Conservation (phyloP, 2,329 filamentous ascomycete species). For the Hypoxylon sp. region DNA sequence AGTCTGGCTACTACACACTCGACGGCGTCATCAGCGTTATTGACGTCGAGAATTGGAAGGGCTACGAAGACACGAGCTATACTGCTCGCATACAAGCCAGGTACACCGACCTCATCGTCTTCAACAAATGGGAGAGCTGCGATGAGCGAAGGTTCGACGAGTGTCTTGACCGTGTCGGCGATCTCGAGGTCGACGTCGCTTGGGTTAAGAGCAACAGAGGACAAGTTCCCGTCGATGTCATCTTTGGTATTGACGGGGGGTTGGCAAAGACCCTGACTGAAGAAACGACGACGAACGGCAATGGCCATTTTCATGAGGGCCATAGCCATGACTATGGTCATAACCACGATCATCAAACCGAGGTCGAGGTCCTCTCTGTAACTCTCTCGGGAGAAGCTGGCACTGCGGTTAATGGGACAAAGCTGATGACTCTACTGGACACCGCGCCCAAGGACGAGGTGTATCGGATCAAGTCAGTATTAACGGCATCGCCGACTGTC, state of each 20-base stretch:
- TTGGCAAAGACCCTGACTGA: slow-evolving; percentile 72
- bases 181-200: slow-evolving; percentile 83
- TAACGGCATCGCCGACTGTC: slow-evolving; percentile 64
- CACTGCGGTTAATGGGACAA: slow-evolving; percentile 67
- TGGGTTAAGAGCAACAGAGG: slow-evolving; percentile 90
- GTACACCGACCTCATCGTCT: slow-evolving; percentile 91
- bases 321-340: slow-evolving; percentile 60
- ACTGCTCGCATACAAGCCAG: slow-evolving; percentile 89
- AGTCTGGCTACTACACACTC: slow-evolving; percentile 78
- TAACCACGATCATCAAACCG: slow-evolving; percentile 77
- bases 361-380: slow-evolving; percentile 94
- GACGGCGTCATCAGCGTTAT: slow-evolving; percentile 92
- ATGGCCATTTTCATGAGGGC: slow-evolving; percentile 56
- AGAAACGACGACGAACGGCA: slow-evolving; percentile 51
- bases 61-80: slow-evolving; percentile 91
- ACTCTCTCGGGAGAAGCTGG: slow-evolving; percentile 67
- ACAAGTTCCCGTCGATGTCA: slow-evolving; percentile 80
- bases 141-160: slow-evolving; percentile 82
- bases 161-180: slow-evolving; percentile 82
- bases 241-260: slow-evolving; percentile 90
- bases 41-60: slow-evolving; percentile 95
- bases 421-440: slow-evolving; percentile 77
- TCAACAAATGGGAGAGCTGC: slow-evolving; percentile 92
- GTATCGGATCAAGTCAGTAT: slow-evolving; percentile 89
- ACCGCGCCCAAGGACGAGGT: slow-evolving; percentile 91